Evolutionary conservation across 257 asterid genomes (phyloP), one percentile per base, ranked within the genome.

Genomic region (Solanum ossicruentum): DNA sequence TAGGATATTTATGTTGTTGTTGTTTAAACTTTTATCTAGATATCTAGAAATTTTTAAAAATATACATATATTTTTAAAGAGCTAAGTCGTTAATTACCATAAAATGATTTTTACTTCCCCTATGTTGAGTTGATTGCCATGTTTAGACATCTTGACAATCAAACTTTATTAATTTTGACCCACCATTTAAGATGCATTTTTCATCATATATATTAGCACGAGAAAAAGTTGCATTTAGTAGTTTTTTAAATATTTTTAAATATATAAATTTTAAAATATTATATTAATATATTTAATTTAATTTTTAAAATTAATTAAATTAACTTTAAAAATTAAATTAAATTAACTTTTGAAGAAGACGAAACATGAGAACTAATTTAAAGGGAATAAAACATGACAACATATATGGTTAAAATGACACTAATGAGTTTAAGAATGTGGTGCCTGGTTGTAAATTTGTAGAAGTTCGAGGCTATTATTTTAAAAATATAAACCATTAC

Each of bases 311-410:
- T 1, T 20, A 57, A 0, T 57, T 57, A 57, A 57, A 57, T 3
- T 8, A 57, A n/a, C n/a, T n/a, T n/a, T n/a, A n/a, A n/a, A n/a
- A n/a, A n/a, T n/a, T n/a, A n/a, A n/a, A n/a, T n/a, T n/a, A n/a
- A n/a, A n/a, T n/a, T n/a, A n/a, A 57, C 2, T 8, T 0, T 57
- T 0, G 0, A 18, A 5, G 0, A 4, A 4, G 0, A 18, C 9
- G 12, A 57, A 57, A 57, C 0, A 20, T 20, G 26, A 57, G 0
- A 58, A 58, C 1, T 58, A 58, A 58, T 58, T 58, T 58, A 0
- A 4, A 58, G 15, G 1, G 13, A 58, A n/a, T n/a, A 60, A 10
- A 60, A 60, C 32, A 60, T 10, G 67, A n/a, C 67, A 60, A 60
- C 32, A n/a, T 10, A 60, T 10, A 36, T 36, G 67, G 67, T 60